These are phyloP conservation scores for Asterella californica DNA, from an alignment of 225 moss, liverwort and hornwort species.

Conservation along the genomic window DNA sequence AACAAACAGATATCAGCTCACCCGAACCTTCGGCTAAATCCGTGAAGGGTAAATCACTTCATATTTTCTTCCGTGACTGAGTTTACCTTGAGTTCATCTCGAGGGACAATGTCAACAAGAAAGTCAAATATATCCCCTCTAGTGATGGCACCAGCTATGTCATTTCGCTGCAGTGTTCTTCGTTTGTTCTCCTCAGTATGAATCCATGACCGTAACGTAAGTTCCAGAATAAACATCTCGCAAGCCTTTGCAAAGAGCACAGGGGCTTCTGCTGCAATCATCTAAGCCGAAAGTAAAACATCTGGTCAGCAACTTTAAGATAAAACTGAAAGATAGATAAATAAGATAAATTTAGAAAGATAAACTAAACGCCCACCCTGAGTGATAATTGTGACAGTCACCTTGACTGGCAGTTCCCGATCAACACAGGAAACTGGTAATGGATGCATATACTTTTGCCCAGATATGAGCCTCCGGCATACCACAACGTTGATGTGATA, in stretches of 20 bases:
- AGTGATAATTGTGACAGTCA: too few relatives aligned
- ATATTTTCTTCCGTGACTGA: not conserved
- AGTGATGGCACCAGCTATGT: conserved; percentile 91
- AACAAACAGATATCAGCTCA: not conserved
- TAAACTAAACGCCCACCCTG: too few relatives aligned
- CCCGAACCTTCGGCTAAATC: not conserved
- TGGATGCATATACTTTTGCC: too few relatives aligned
- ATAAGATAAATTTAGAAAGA: too few relatives aligned
- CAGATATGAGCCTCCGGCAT: too few relatives aligned
- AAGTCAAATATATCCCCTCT: conserved; percentile 96
- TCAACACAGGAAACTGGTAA: too few relatives aligned
- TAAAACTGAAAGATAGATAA: too few relatives aligned
- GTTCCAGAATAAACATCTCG: conserved; percentile 96
- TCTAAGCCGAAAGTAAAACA: conserved; percentile 34
- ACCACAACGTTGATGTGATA: too few relatives aligned
- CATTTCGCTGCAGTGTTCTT: conserved; percentile 80
- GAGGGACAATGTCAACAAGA: conserved; percentile 88
- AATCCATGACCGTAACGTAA: conserved; percentile 90
- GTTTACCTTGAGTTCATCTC: conserved; percentile 87
- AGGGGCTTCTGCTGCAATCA: conserved; percentile 96
- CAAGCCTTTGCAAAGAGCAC: conserved; percentile 93
- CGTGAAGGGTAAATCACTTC: not conserved
- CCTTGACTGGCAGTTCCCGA: too few relatives aligned
- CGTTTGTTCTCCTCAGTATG: conserved; percentile 96
- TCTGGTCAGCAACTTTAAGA: not conserved